Evolutionary conservation across 2,329 filamentous ascomycete species (phyloP), one percentile per base, ranked within the genome.

Genomic region (Thyridium curvatum): DNA sequence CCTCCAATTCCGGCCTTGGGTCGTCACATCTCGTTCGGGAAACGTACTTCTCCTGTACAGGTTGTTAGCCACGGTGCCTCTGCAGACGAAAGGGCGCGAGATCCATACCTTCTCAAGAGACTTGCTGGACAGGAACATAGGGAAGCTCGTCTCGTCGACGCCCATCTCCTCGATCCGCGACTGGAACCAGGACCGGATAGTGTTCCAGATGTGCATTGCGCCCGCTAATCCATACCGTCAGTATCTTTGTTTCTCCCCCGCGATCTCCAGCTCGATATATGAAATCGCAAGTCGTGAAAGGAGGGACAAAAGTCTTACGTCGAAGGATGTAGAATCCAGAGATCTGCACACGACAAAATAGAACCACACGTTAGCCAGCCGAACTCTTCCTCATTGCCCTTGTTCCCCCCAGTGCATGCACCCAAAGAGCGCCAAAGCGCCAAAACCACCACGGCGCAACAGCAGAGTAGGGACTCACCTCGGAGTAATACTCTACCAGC

Each of bases 271-370:
- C 16, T 18, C 14, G 8, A 26, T 26, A 26, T 14, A 8, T 14
- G 4, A 18, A 13, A 16, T 28, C 4, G 28, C 8, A 29, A 16
- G 12, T 17, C 18, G 28, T 12, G n/a, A 26, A 17, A 38, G 18
- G 31, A 9, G 18, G 34, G 16, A 38, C 43, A n/a, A n/a, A n/a
- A n/a, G n/a, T 10, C 21, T 46, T 50, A 71, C 69, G 82, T 45
- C 87, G 90, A 61, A 94, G 77, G 60, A 97, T 93, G 65, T 95
- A 97, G 70, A 94, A 96, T 35, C 90, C 87, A n/a, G 90, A 87
- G 45, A 97, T 91, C 67, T 95, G 86, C 57, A 64, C 49, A 35
- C 17, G 14, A 17, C 7, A 33, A 18, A 8, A n/a, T n/a, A n/a
- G n/a, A n/a, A n/a, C n/a, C 31, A 35, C 21, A 6, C 21, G 21